Base-by-base conservation (phyloP, 805 yeast genomes). In the Schwanniomyces occidentalis region DNA sequence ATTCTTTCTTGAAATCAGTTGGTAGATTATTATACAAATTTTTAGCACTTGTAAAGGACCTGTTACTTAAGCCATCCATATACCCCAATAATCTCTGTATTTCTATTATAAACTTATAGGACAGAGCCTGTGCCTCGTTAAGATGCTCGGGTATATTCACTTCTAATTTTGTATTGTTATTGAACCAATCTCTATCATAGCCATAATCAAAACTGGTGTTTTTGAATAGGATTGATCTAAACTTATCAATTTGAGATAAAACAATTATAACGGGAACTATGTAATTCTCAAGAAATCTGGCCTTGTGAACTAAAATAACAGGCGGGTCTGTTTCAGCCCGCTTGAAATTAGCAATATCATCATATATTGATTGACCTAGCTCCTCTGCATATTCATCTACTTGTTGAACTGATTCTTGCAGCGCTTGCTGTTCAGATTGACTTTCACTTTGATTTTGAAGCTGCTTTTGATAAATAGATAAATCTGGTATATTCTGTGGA, bases 401-500 rank as follows among this genome's bases (percentile, higher is more conserved):
- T 13, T 16, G 15, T 6, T 8, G 26, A n/a, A 12, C 16, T 12
- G 29, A 5, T 12, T 21, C 24, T 13, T 10, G n/a, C n/a, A n/a
- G n/a, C n/a, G n/a, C n/a, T 16, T 16, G 32, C 22, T 17, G 17
- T 26, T 27, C 28, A 8, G 28, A 6, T 30, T 15, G 13, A 6
- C n/a, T 26, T 26, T 13, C 14, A 3, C 12, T 9, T 30, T 30
- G 27, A 26, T 21, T 15, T 18, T 18, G n/a, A n/a, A n/a, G n/a
- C 41, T 20, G 24, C 6, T 23, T 10, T n/a, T 30, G 35, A 15
- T 29, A 33, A 8, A n/a, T 38, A 24, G 42, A 37, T 8, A 59
- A 44, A 15, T 53, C 48, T n/a, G 69, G 69, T 8, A 63, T 51
- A 15, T 59, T 63, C 10, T 49, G 41, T 3, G 68, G 59, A 34